Evolutionary conservation across 2,329 filamentous ascomycete genomes (phyloP), one percentile per base, ranked within the genome.

Genomic region (Botrytis porri): DNA sequence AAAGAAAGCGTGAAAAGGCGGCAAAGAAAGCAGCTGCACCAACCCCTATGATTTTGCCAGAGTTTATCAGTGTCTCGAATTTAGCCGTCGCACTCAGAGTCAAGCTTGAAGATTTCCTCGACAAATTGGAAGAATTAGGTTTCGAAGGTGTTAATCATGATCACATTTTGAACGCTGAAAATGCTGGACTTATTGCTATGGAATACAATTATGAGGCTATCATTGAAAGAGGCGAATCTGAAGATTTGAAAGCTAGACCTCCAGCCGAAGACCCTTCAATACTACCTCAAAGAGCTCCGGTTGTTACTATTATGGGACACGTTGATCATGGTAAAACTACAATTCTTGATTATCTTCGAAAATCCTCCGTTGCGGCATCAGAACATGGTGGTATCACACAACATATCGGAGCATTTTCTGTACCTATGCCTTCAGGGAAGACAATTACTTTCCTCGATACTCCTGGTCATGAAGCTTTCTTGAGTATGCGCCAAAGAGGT

Each of bases 291-390:
- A 89, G 97, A 25, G 95, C 96, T 12, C 97, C 96, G 0, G 94
- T 99, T 51, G 95, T 99, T 57, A 98, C 97, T 0, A 99, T 99
- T 80, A 99, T 99, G 97, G 96, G 96, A 3, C 96, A 99, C 77
- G 96, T 99, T 78, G 97, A 99, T 81, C 96, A 99, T 81, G 96
- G 96, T 71, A 99, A 99, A 84, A 99, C 96, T 0, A 99, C 97
- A 0, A 90, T 99, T 60, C 86, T 99, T 16, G 96, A 99, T 81
- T 98, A 91, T 83, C 85, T 99, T 62, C 92, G 96, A 54, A 97
- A 97, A 78, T 96, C 95, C 1, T 98, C 94, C 10, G 90, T 99
- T 61, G 97, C 92, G 60, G 94, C 94, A 9, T 90, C 92, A 71
- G 96, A 99, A 81, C 95, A 98, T 80, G 96, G 96, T 75, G 96